Evolutionary conservation across 306 rosid genomes (phyloP), one percentile per base, ranked within the genome.

Genomic region (Sophora flavescens): DNA sequence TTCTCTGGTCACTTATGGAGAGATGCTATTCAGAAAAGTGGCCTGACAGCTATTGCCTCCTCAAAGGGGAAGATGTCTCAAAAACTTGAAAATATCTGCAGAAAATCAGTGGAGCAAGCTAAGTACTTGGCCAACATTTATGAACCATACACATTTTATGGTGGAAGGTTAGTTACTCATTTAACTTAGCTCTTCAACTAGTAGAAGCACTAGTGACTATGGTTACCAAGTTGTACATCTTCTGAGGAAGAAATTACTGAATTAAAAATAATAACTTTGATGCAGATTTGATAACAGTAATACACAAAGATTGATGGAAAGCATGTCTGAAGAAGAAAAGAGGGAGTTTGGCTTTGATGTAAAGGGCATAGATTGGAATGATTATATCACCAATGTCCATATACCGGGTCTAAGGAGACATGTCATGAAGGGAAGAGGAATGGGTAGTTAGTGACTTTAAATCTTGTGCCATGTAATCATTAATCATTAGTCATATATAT

Each of bases 271-370:
- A 70, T 6, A 58, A 75, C 13, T 76, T 22, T 68, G 22, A 18
- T 78, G 87, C 91, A 95, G 97, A 86, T 92, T 95, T 87, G 98
- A 95, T 70, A 92, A 88, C 78, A 89, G 96, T 80, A 92, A 95
- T 63, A 86, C 88, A 60, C 81, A 90, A 70, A 85, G 80, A 77
- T 71, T 95, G 63, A 92, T 90, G 91, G 92, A 89, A 17, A 81
- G 68, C 56, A 92, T 90, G 97, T 87, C 89, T 11, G 97, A 85
- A 68, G 96, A 95, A 81, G 98, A 95, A 83, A 92, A 84, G 75
- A 92, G 70, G 47, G 82, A 78, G 17, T 95, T 95, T 83, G 93
- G 86, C 6, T 95, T 95, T 80, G 97, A 95, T 83, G 93, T 95
- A 58, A 83, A 86, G 65, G 78, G 82, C 76, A 88, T 95, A 77